Base-by-base conservation (phyloP, 768 basidiomycete genomes). In the Chalciporus pseudorubinellus region DNA sequence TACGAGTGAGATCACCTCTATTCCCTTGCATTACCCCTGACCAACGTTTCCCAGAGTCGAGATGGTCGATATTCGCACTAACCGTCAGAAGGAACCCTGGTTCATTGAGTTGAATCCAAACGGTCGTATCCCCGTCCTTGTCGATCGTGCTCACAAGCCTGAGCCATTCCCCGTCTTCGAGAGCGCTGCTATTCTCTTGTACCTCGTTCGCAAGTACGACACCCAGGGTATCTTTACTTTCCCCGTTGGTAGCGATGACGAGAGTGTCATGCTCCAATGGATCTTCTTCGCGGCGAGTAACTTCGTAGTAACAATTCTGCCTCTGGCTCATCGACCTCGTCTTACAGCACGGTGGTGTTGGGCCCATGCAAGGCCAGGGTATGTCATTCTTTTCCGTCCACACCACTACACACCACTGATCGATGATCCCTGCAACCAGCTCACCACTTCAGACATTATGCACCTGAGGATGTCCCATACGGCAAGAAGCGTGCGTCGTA, bases 341-440 rank as follows among this genome's bases (percentile, higher is more conserved):
- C 34, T 11, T 39, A 12, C 63, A 89, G 84, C 87, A 90, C 63
- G 89, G 87, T 1, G 89, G 86, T 21, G 68, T 90, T 20, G 89
- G 89, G 22, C 89, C 91, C n/a, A 93, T 92, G 88, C 89, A 92
- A 74, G 87, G 89, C 26, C 87, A 90, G 72, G 65, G 70, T 67
- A 43, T 28, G 47, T 28, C 16, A 46, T 48, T 22, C 2, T 6
- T 20, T 21, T 28, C 1, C 36, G 6, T 12, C 6, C 1, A 10
- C 16, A n/a, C 29, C 56, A 64, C 67, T 48, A 26, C n/a, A 5
- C 40, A 49, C 44, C 13, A 20, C 39, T 19, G 24, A 38, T 40
- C 16, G 21, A 36, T 19, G 24, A 38, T 40, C 16, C 24, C 29
- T 16, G 21, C 8, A 21, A 13, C 48, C 61, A 81, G 84, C 87